Evolutionary conservation across 2,329 filamentous ascomycete genomes (phyloP), one percentile per base, ranked within the genome.

Genomic region (Teratosphaeria destructans): DNA sequence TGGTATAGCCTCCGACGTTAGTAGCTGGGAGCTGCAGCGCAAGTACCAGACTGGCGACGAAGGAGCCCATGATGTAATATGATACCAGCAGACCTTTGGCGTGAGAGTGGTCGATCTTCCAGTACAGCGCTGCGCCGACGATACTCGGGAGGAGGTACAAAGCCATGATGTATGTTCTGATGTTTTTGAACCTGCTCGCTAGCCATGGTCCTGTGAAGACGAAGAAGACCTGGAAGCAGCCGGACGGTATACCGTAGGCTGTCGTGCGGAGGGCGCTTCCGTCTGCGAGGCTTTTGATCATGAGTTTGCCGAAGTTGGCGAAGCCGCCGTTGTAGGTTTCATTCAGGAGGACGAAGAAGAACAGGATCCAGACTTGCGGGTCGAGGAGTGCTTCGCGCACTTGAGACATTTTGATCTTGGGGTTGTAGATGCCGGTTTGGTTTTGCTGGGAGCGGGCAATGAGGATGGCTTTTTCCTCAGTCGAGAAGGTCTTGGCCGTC

Each of bases 401-500:
- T 66, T 75, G 73, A 27, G 71, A 66, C 29, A 62, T 66, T 57
- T 74, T 74, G 63, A 74, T 73, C 26, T 79, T 49, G 16, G 43
- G 5, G n/a, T 23, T 49, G 43, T 49, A 49, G 16, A 49, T 49
- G 64, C 76, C 76, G 10, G 75, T 77, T 59, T 76, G 75, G 62
- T 77, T 77, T 55, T 72, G 72, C 52, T 75, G 75, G 5, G 76
- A 73, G 27, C 75, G 71, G 54, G 76, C 75, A 29, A 77, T 70
- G 64, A 77, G 72, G 57, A 85, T 76, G 49, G 77, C 78, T 74
- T 70, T 70, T 27, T 70, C 67, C 62, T 83, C 79, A 61, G 87
- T 83, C 11, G 75, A 79, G 68, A 86, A 87, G 71, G 85, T 87
- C 69, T 85, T 85, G 26, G 86, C 85, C 2, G 83, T 79, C 85